Evolutionary conservation across 371 early-diverging fungal genomes (phyloP).

Genomic region (Mortierella sp.): DNA sequence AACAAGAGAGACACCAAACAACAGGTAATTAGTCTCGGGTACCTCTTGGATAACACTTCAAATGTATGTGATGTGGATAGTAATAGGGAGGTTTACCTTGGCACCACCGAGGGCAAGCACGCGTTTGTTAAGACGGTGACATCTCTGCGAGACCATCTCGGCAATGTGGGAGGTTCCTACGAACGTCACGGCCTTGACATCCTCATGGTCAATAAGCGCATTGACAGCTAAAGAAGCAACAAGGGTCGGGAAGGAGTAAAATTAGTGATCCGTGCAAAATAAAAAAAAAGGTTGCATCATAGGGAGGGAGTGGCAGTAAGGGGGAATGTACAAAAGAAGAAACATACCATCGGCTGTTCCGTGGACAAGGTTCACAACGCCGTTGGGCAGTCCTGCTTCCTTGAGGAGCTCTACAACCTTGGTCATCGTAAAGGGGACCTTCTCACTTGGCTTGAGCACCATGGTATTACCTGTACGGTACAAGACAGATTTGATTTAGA

Average conservation of each 20-base stretch:
- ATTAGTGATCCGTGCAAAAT: background rate
- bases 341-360: conserved; percentile 63
- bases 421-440: conserved; percentile 81
- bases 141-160: conserved; percentile 63
- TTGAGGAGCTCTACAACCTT: conserved; percentile 68
- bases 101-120: conserved; percentile 76
- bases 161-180: conserved; percentile 81
- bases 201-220: conserved; percentile 65
- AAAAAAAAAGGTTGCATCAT: conserved; percentile 31
- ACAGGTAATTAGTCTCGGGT: too few species aligned
- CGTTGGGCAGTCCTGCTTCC: conserved; percentile 74
- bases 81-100: too few species aligned
- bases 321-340: background rate
- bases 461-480: conserved; percentile 73
- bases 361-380: conserved; percentile 82
- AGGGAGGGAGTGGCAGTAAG: background rate
- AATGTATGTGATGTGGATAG: too few species aligned
- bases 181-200: conserved; percentile 77
- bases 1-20: background rate
- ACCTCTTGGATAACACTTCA: background rate
- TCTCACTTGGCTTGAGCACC: conserved; percentile 82
- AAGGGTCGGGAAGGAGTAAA: background rate
- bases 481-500: background rate
- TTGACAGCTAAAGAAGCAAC: conserved; percentile 57
- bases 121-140: conserved; percentile 69